Conservation (phyloP, 139 green algal genomes). For the Coelastrella sp. region DNA sequence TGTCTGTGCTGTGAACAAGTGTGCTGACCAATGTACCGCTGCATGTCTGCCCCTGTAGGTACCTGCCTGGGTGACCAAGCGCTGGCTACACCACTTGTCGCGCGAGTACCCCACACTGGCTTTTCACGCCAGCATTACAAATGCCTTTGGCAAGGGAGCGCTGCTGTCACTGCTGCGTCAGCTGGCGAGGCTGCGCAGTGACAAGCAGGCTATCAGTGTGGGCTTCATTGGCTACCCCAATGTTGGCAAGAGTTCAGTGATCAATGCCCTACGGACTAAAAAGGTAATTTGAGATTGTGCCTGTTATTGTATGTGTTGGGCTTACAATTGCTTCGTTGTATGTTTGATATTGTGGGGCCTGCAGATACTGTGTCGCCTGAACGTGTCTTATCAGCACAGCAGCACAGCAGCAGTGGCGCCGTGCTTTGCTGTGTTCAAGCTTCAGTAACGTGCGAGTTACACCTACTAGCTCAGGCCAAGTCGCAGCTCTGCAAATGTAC, state of each 20-base stretch:
- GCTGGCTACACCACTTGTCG: slow-evolving; percentile 94
- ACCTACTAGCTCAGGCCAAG: too few relatives aligned
- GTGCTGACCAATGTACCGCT: too few relatives aligned
- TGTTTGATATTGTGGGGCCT: too few relatives aligned
- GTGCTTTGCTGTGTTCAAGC: too few relatives aligned
- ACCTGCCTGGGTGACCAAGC: slow-evolving; percentile 97
- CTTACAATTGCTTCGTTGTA: too few relatives aligned
- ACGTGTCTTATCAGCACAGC: too few relatives aligned
- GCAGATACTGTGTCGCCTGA: too few relatives aligned
- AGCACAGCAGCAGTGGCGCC: too few relatives aligned
- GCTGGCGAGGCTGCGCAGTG: slow-evolving; percentile 91
- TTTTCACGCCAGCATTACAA: slow-evolving; percentile 97
- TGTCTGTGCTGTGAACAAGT: too few relatives aligned
- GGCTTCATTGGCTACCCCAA: slow-evolving; percentile 99
- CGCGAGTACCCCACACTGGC: slow-evolving; percentile 96
- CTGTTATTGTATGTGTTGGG: too few relatives aligned
- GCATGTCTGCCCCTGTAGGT: slow-evolving; percentile 70
- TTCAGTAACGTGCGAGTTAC: too few relatives aligned
- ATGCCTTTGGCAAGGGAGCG: slow-evolving; percentile 98
- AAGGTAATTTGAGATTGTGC: slow-evolving; percentile 71
- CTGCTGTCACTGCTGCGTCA: slow-evolving; percentile 87
- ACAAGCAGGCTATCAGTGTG: slow-evolving; percentile 97
- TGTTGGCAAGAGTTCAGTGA: slow-evolving; percentile 98
- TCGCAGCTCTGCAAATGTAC: too few relatives aligned
- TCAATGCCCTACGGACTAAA: slow-evolving; percentile 98